Evolutionary conservation across 225 moss, liverwort and hornwort species (phyloP), one percentile per base, ranked within the genome.

Genomic region (Polytrichum commune): DNA sequence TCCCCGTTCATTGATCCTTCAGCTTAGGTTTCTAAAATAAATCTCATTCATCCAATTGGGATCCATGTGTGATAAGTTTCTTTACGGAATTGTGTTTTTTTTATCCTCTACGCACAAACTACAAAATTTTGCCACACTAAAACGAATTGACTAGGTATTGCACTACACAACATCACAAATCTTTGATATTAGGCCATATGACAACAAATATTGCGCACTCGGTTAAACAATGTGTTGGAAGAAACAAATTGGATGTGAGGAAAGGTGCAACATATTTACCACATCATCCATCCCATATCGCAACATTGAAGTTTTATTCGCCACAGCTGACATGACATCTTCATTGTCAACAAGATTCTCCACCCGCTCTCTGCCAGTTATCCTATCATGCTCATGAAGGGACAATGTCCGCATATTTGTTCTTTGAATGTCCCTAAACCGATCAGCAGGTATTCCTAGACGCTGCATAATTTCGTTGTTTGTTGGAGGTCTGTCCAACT

Each of bases 211-310:
- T 16, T 46, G 46, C 0, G 4, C 46, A 13, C 46, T 46, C 18
- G 1, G 22, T 19, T n/a, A 29, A 69, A 25, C 53, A 65, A 1
- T 1, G 9, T 27, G 58, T 70, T 2, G 1, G 5, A 53, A 26
- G 8, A 16, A 32, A 24, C 10, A 32, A 13, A 6, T 0, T 20
- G 4, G 0, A n/a, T 19, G n/a, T 16, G 5, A 24, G 19, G 7
- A 8, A 53, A 18, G 53, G 30, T 4, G 69, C 85, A 19, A 46
- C 46, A 3, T 13, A 13, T 46, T 33, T 84, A 97, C 97, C 85
- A 95, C 92, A 76, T 91, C 90, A 23, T 90, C 87, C 63, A 98
- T 35, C 18, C 91, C 94, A 32, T 86, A 79, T 6, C 88, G 79
- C 1, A 93, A 76, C 75, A 73, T 81, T 9, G 84, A 73, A 56